Evolutionary conservation across 495 filamentous ascomycete species (phyloP), one percentile per base, ranked within the genome.

Genomic region (Podospora appendiculata): DNA sequence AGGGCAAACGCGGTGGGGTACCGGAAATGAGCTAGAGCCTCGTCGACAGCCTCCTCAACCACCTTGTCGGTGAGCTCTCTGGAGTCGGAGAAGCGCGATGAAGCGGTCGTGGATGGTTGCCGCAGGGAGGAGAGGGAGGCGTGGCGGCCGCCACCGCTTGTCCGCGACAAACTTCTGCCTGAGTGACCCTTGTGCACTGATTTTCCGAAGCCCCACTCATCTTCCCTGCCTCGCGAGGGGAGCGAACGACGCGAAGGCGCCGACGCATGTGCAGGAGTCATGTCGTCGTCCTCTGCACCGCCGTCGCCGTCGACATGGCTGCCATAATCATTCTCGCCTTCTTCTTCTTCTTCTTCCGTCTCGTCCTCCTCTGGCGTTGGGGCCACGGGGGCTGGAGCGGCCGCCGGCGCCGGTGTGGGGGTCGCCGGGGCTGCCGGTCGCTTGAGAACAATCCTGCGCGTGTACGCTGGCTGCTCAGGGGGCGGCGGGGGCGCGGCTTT

Each of bases 1-100:
- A 81, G 65, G 41, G 77, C 78, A 63, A 69, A 81, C 7, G 78
- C 77, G 14, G 78, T 81, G 45, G 78, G 78, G 53, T 75, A 78
- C 41, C 76, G 70, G 42, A 62, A 69, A 54, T 70, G 65, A 41
- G 58, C 52, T 32, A 81, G 58, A 14, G 78, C 77, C 50, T 76
- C 70, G 33, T 79, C 70, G 1, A 79, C 73, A 6, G 77, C 75
- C 9, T 46, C 54, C 56, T 62, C 63, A 38, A 67, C 53, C 39
- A 61, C 64, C 54, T 58, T 56, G 52, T 59, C 62, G 53, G 64
- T 51, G 13, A 66, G 43, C 40, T 71, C 67, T 46, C 58, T 69
- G 36, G 56, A 51, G 6, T 67, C 61, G 8, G 58, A 59, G 11
- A 60, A 51, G 34, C 59, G 65, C 25, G 50, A 55, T 46, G 53